Evolutionary conservation across 345 rosid species (phyloP).

Genomic region (Punica granatum): DNA sequence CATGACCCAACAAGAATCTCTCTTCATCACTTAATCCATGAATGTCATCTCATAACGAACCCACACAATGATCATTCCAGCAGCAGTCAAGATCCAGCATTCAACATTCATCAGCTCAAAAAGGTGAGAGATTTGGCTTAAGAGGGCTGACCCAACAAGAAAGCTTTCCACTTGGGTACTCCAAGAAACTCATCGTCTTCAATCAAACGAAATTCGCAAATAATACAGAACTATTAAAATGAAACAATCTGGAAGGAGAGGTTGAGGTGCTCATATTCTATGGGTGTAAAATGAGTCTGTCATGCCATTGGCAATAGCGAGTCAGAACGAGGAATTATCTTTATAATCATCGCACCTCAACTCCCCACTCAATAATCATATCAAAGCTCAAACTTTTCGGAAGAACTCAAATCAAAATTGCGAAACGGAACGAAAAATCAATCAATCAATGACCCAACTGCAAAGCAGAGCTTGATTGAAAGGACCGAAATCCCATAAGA

Average conservation of each 20-base stretch:
- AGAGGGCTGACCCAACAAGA: neutral
- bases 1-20: too few species aligned
- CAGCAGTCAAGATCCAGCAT: neutral
- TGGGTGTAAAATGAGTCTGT: constrained; percentile 38
- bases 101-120: too few species aligned
- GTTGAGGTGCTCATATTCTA: constrained; percentile 39
- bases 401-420: neutral
- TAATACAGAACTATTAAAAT: neutral
- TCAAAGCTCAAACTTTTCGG: neutral
- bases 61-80: neutral
- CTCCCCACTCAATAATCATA: neutral
- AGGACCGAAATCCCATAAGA: neutral
- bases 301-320: constrained; percentile 22
- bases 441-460: neutral
- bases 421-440: neutral
- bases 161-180: neutral
- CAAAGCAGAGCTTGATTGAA: neutral
- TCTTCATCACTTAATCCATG: neutral
- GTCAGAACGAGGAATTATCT: constrained; percentile 25
- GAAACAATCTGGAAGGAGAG: neutral
- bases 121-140: neutral
- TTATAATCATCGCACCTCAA: constrained; percentile 18
- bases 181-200: neutral
- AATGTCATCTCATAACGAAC: neutral
- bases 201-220: neutral